Evolutionary conservation across 2,329 filamentous ascomycete species (phyloP), one percentile per base, ranked within the genome.

Genomic region (Fusarium tanahbumbuense): DNA sequence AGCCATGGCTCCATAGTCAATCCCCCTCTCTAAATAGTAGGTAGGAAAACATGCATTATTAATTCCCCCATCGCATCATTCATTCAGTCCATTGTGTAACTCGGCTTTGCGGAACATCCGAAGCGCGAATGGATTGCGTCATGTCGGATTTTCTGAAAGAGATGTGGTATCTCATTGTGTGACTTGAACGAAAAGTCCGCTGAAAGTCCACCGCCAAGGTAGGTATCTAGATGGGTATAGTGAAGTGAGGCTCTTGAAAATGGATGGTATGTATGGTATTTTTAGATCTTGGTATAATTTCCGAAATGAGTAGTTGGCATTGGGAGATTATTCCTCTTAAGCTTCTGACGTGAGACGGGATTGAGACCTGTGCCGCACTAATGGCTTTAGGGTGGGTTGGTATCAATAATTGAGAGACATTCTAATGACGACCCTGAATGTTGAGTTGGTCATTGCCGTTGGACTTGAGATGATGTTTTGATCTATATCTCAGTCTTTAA

Each of bases 291-390:
- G 18, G 11, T 34, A 27, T 42, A 30, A 25, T 27, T 64, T 52
- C 62, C 45, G n/a, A 45, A 64, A 41, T 30, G 28, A 47, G 62
- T 41, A 63, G 27, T 34, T 30, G 8, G 18, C 46, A 9, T 18
- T 34, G 22, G 30, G 47, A 20, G 25, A 64, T 59, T 34, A n/a
- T 25, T 16, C 10, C 25, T 48, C 18, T 16, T 64, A 55, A 60
- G 45, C 49, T 52, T 64, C 65, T 68, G 45, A 68, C 64, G 54
- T 64, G 64, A 58, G 58, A 59, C 58, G 44, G 50, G 44, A 42
- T 8, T n/a, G 9, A 34, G 11, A 20, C 27, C 20, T 20, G 37
- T 22, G 56, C 22, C 25, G 57, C 34, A 23, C 64, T 67, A 67
- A 9, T 18, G 25, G 40, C 22, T 64, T 3, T 40, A 53, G 27